These are phyloP conservation scores for Mortierella sp. DNA, from an alignment of 371 early-diverging fungal species.

Conservation along the genomic window DNA sequence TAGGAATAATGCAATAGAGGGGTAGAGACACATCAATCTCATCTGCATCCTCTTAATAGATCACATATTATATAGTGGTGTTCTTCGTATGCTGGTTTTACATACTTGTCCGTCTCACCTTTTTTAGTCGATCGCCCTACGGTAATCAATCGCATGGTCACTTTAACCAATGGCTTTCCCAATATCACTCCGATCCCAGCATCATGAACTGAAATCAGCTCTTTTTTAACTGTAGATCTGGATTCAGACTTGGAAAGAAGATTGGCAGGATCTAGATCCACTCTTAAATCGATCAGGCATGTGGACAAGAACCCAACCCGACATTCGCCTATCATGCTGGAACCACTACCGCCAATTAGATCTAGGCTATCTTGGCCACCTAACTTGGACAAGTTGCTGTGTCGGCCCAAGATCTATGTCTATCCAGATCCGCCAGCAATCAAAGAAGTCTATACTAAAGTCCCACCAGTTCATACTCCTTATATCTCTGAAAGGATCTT, in stretches of 20 bases:
- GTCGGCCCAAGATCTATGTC: constrained; percentile 68
- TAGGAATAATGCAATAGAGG: neutral
- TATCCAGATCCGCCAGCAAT: constrained; percentile 57
- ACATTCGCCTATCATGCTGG: constrained; percentile 6
- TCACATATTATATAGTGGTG: constrained; percentile 8
- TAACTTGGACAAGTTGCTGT: constrained; percentile 62
- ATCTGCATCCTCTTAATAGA: neutral
- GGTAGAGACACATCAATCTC: neutral
- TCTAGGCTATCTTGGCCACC: constrained; percentile 59
- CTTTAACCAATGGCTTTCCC: neutral
- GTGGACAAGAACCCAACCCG: constrained; percentile 20
- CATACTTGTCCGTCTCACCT: constrained; percentile 16
- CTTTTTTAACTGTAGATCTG: constrained; percentile 4
- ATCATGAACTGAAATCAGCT: neutral
- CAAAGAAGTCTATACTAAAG: constrained; percentile 8
- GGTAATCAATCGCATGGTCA: neutral
- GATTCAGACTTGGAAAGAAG: constrained; percentile 14
- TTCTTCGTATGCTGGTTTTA: constrained; percentile 17
- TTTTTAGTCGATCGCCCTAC: constrained; percentile 22
- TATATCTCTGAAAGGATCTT: constrained; percentile 26
- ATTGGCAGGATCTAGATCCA: constrained; percentile 7
- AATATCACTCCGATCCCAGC: neutral
- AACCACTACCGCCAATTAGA: constrained; percentile 17
- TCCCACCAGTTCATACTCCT: constrained; percentile 17
- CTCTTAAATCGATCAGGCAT: neutral